phyloP scores from a whole-genome alignment of 2,329 filamentous ascomycete species.

The Metarhizium guizhouense region DNA sequence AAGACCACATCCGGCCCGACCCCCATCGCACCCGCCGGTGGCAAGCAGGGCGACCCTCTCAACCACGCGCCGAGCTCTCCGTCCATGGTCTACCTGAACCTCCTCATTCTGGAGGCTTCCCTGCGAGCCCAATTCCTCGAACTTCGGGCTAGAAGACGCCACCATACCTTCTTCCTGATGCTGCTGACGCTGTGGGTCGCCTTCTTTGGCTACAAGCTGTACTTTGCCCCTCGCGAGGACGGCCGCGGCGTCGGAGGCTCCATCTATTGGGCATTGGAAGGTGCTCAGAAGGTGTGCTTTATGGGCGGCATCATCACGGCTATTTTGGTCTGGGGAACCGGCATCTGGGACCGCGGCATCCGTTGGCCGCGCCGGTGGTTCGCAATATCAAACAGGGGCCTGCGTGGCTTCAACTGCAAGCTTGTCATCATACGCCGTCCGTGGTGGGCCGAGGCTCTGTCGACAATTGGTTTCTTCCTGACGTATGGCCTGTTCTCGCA shows the following conservation, averaged over 20 bases:
- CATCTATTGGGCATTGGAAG: constrained; percentile 94
- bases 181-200: constrained; percentile 72
- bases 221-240: constrained; percentile 92
- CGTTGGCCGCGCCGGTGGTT: constrained; percentile 93
- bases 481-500: constrained; percentile 66
- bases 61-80: constrained; percentile 80
- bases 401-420: constrained; percentile 92
- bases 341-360: constrained; percentile 92
- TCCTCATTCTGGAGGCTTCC: constrained; percentile 91
- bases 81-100: constrained; percentile 95
- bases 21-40: constrained; percentile 33
- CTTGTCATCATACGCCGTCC: constrained; percentile 79
- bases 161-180: constrained; percentile 87
- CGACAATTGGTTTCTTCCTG: constrained; percentile 66
- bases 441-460: constrained; percentile 71
- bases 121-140: constrained; percentile 89
- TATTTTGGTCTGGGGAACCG: constrained; percentile 84
- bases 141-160: constrained; percentile 74
- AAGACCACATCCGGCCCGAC: constrained; percentile 29
- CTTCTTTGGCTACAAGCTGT: constrained; percentile 83
- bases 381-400: constrained; percentile 75
- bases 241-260: constrained; percentile 83
- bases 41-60: constrained; percentile 58
- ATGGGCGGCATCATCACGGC: constrained; percentile 84
- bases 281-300: constrained; percentile 81